These are phyloP conservation scores for Massospora cicadina DNA, from an alignment of 371 early-diverging fungal species.

Conservation along the genomic window DNA sequence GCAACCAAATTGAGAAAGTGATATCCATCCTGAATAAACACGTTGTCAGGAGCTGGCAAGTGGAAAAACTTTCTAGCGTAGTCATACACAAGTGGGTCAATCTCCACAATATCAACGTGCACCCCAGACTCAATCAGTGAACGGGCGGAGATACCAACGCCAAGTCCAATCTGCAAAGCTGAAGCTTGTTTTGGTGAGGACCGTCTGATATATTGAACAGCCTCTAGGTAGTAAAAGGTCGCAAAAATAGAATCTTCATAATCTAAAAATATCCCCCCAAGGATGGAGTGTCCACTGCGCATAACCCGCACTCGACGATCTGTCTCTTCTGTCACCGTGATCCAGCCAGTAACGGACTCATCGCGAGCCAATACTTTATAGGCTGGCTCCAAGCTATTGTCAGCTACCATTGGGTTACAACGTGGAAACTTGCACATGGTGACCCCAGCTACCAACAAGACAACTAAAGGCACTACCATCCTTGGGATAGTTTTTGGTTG, in stretches of 20 bases:
- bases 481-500: background rate
- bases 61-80: conserved; percentile 45
- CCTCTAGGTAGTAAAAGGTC: conserved; percentile 55
- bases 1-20: background rate
- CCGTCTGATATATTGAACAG: conserved; percentile 11
- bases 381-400: conserved; percentile 10
- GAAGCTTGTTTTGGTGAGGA: background rate
- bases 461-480: background rate
- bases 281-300: conserved; percentile 62
- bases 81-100: conserved; percentile 45
- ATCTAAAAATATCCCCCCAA: conserved; percentile 48
- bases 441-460: background rate
- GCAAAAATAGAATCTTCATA: conserved; percentile 48
- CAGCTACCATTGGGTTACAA: background rate
- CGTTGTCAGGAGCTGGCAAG: conserved; percentile 27
- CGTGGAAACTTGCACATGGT: conserved; percentile 16
- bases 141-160: conserved; percentile 54
- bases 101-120: conserved; percentile 51
- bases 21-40: conserved; percentile 41
- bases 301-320: conserved; percentile 33
- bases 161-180: conserved; percentile 32
- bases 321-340: conserved; percentile 37
- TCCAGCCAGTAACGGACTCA: conserved; percentile 55
- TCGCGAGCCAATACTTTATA: conserved; percentile 31
- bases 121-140: conserved; percentile 33